Percentiles rank a stretch among this genome's conserved stretches.
These are phyloP conservation scores for Ceratopteris richardii DNA, from an alignment of 75 land plant species.

Conservation along the genomic window DNA sequence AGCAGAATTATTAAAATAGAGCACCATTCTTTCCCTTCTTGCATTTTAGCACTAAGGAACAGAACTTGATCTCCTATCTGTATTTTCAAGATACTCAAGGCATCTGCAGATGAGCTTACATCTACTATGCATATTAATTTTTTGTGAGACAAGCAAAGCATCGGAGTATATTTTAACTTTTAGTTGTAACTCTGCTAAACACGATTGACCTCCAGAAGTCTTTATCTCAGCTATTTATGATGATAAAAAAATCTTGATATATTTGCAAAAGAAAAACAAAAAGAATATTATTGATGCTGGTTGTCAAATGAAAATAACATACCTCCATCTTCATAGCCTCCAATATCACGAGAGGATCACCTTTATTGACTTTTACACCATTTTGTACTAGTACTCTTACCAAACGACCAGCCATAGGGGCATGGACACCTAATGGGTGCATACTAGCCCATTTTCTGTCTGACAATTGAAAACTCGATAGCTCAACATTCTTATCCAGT, in stretches of 20 bases:
- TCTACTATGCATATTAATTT: no score
- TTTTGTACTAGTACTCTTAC: conserved; percentile 65
- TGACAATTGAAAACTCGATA: conserved; percentile 2
- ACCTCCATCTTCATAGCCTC: conserved; percentile 99
- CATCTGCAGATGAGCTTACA: no score
- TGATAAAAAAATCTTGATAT: no score
- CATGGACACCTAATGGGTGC: conserved; percentile 52
- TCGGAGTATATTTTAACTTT: no score
- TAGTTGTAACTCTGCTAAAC: no score
- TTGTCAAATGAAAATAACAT: not conserved
- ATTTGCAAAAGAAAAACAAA: no score
- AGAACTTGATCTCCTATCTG: not conserved
- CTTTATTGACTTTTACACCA: conserved; percentile 57
- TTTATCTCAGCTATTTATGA: no score
- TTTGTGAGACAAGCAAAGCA: no score
- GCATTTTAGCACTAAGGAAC: not conserved
- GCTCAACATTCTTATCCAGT: conserved; percentile 6
- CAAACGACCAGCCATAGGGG: conserved; percentile 97
- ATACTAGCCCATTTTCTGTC: conserved; percentile 1
- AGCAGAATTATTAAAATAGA: not conserved
- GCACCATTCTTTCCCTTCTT: not conserved
- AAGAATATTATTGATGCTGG: no score
- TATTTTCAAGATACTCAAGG: not conserved
- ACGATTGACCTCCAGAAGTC: no score
- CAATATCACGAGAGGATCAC: conserved; percentile 73